These are phyloP conservation scores for Ophiostoma perfectum DNA, from an alignment of 2,329 filamentous ascomycete genomes.

Conservation along the genomic window DNA sequence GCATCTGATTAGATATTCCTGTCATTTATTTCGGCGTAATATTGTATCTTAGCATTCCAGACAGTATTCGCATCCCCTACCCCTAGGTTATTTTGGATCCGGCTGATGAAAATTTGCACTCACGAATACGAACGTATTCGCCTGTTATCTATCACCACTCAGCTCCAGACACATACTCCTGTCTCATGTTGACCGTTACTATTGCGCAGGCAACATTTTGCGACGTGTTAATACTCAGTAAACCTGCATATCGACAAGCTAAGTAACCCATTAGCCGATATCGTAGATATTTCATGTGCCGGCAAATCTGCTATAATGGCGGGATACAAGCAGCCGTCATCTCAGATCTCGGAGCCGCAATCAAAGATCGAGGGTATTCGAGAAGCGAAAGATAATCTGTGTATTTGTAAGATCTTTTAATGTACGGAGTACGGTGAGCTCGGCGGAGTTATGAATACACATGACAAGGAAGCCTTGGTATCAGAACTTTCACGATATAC, in stretches of 20 bases:
- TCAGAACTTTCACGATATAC: not conserved
- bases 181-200: too few species aligned
- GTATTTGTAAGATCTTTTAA: not conserved
- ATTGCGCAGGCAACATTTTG: too few species aligned
- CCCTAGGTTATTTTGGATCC: too few species aligned
- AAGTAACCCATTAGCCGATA: too few species aligned
- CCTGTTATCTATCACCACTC: constrained; percentile 1
- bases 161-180: not conserved
- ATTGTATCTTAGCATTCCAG: not conserved
- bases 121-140: constrained; percentile 1
- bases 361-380: not conserved
- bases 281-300: too few species aligned
- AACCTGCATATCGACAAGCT: not conserved
- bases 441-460: too few species aligned
- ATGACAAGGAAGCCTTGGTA: too few species aligned
- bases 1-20: not conserved
- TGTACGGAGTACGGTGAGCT: not conserved
- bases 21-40: not conserved
- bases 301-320: not conserved
- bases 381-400: not conserved
- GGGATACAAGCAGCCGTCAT: not conserved
- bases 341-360: not conserved
- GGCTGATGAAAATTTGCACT: not conserved
- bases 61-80: constrained; percentile 1
- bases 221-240: too few species aligned